Base-by-base conservation (phyloP, 192 early-diverging fungal genomes). In the Backusella circina region DNA sequence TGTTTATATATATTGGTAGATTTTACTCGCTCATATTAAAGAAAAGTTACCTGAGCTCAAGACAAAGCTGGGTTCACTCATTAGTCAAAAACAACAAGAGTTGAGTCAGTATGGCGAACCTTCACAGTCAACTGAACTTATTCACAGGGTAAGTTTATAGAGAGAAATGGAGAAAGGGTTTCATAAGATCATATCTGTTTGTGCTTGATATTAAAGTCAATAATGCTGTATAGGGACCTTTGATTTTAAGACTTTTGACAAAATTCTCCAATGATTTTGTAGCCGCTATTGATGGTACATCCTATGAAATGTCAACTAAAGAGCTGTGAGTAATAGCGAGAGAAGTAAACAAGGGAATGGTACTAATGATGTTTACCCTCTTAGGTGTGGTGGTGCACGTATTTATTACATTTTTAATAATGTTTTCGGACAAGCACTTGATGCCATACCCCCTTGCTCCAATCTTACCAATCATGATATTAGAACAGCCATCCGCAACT, bases 351-450 rank as follows among this genome's bases (percentile, higher is more conserved):
- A 18, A 31, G 10, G 5, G 35, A 18, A 71, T 47, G 15, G 5
- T 6, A 7, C 30, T 31, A 33, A 36, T 64, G 8, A 35, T 73
- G 5, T 32, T 39, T 54, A n/a, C 44, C 70, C 39, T 41, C 39
- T 18, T 75, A 84, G 83, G 54, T 92, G 91, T 67, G 93, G 93
- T 47, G 93, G 93, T 7, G 93, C 93, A 13, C 89, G 92, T 51
- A 90, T 95, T 51, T 95, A 93, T 82, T 92, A 91, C 79, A 93
- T 93, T 35, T 95, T 95, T 80, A 92, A 95, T 78, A 88, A 90
- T 68, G 88, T 93, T 15, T 95, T 90, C 86, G 91, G 92, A 12
- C 75, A 87, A 26, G 91, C 92, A 18, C 82, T 95, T 28, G 90
- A 92, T 66, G 86, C 90, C 69, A 88, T 95, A 47, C 86, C 87